Evolutionary conservation across 2,329 filamentous ascomycete species (phyloP).

Genomic region (Aureobasidium pullulans): DNA sequence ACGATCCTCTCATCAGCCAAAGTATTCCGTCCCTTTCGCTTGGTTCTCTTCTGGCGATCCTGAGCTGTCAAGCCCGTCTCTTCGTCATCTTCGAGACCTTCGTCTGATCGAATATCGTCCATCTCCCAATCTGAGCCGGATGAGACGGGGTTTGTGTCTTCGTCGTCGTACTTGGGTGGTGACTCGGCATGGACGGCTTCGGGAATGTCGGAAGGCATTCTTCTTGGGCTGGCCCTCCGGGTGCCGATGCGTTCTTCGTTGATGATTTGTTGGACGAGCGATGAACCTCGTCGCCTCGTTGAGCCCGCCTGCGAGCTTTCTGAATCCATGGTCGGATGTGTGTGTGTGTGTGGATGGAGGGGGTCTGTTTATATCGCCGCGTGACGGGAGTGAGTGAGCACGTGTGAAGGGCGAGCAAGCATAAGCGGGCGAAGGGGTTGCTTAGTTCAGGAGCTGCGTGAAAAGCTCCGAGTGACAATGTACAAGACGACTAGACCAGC

Average conservation of each 20-base stretch:
- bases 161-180: conserved; percentile 25
- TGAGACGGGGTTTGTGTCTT: conserved; percentile 24
- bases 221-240: conserved; percentile 6
- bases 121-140: conserved; percentile 49
- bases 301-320: conserved; percentile 10
- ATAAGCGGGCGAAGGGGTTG: background rate
- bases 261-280: conserved; percentile 8
- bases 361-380: background rate
- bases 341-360: background rate
- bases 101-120: conserved; percentile 56
- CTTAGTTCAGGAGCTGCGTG: background rate
- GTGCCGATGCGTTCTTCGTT: background rate
- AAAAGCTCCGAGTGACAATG: background rate
- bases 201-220: conserved; percentile 14
- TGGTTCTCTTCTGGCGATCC: conserved; percentile 61
- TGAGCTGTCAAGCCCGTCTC: conserved; percentile 76
- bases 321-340: background rate
- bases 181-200: conserved; percentile 12
- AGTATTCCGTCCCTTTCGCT: conserved; percentile 57
- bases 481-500: background rate
- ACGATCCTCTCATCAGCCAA: conserved; percentile 63
- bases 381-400: background rate
- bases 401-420: background rate
- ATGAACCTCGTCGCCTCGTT: conserved; percentile 5
- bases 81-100: conserved; percentile 69